Percentiles rank a stretch among this genome's conserved stretches.
phyloP scores from a whole-genome alignment of 768 basidiomycete genomes.

The Suillus paluster region DNA sequence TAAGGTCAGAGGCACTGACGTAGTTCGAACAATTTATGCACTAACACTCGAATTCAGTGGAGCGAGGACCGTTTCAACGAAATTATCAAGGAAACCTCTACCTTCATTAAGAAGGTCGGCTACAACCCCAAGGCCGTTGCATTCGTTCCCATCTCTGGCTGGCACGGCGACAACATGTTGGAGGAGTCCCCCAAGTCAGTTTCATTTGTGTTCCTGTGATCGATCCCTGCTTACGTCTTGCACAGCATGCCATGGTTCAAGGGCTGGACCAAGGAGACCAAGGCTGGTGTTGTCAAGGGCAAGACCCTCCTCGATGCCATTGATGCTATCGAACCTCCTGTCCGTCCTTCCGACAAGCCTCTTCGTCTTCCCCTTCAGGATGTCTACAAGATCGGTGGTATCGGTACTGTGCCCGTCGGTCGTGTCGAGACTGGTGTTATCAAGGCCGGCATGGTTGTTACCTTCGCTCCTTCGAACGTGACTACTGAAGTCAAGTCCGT shows the following conservation, averaged over 20 bases:
- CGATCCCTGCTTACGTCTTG: slow-evolving; percentile 18
- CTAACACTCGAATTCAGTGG: slow-evolving; percentile 64
- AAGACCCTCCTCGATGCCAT: slow-evolving; percentile 99
- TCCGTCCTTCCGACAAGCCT: slow-evolving; percentile 97
- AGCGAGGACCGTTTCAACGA: slow-evolving; percentile 99
- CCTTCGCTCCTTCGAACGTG: slow-evolving; percentile 95
- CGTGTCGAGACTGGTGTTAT: slow-evolving; percentile 99
- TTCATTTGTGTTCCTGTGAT: background rate
- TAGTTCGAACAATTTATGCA: background rate
- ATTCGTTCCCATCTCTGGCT: slow-evolving; percentile 99
- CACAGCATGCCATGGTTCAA: slow-evolving; percentile 98
- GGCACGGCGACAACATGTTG: slow-evolving; percentile 99
- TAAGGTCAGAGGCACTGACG: slow-evolving; percentile 58
- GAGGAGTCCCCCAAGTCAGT: slow-evolving; percentile 94
- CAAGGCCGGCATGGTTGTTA: slow-evolving; percentile 99
- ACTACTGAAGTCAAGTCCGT: slow-evolving; percentile 99
- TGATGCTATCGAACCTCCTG: slow-evolving; percentile 98
- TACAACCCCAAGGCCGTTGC: slow-evolving; percentile 99
- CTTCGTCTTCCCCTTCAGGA: slow-evolving; percentile 99
- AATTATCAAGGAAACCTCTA: slow-evolving; percentile 97
- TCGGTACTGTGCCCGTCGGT: slow-evolving; percentile 99
- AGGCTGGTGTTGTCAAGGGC: slow-evolving; percentile 92
- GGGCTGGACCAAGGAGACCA: slow-evolving; percentile 98
- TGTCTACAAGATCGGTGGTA: slow-evolving; percentile 99
- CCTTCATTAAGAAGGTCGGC: slow-evolving; percentile 99